Evolutionary conservation across 495 filamentous ascomycete genomes (phyloP).

Genomic region (Darksidea phi): DNA sequence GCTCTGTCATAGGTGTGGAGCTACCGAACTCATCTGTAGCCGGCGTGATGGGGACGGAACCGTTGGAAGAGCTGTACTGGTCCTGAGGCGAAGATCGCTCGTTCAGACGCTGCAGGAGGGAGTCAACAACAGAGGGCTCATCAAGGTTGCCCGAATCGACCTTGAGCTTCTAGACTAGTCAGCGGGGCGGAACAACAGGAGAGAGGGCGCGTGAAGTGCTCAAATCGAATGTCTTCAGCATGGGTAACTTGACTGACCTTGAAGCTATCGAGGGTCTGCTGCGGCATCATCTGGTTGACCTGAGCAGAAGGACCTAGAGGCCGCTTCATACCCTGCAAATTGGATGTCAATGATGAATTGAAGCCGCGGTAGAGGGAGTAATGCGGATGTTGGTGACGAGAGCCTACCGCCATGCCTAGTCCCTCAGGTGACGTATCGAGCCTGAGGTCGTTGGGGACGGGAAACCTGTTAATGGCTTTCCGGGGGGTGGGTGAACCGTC

Average conservation of each 20-base stretch:
- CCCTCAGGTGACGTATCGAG: conserved; percentile 31
- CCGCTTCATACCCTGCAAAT: conserved; percentile 35
- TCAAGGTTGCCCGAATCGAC: conserved; percentile 44
- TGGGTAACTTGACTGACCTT: conserved; percentile 30
- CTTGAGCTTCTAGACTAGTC: conserved; percentile 55
- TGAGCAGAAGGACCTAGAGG: conserved; percentile 8
- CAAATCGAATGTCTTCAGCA: background rate
- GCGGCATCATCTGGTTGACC: background rate
- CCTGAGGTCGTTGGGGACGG: conserved; percentile 27
- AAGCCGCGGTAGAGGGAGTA: conserved; percentile 7
- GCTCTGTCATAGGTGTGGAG: conserved; percentile 48
- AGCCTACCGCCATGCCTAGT: conserved; percentile 32
- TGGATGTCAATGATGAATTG: conserved; percentile 28
- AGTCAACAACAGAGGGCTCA: conserved; percentile 51
- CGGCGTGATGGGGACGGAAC: conserved; percentile 58
- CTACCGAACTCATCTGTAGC: conserved; percentile 52
- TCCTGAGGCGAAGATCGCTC: conserved; percentile 62
- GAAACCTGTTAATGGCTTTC: conserved; percentile 27
- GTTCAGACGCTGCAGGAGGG: conserved; percentile 63
- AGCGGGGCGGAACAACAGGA: conserved; percentile 35
- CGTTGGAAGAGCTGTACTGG: conserved; percentile 55
- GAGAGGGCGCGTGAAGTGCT: background rate
- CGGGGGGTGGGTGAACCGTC: conserved; percentile 39
- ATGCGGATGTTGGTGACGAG: conserved; percentile 9
- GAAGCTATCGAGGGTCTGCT: background rate